These are phyloP conservation scores for Xylaria sp. DNA, from an alignment of 2,329 filamentous ascomycete genomes.

Conservation along the genomic window DNA sequence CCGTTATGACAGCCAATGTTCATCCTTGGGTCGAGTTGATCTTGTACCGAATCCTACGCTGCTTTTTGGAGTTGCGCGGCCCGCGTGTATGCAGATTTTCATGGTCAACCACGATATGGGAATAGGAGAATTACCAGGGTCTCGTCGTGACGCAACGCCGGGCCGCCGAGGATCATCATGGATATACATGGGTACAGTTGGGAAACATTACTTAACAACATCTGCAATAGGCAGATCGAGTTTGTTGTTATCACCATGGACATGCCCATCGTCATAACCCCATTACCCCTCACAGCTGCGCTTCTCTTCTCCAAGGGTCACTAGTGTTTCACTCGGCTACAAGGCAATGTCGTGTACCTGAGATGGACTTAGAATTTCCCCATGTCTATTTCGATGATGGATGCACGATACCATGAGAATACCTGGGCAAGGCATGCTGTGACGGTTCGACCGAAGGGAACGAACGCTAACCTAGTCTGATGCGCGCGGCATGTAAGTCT, in stretches of 20 bases:
- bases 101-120: slow-evolving; percentile 29
- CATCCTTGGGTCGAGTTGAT: slow-evolving; percentile 22
- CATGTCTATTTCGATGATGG: slow-evolving; percentile 38
- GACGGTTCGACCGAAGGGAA: slow-evolving; percentile 30
- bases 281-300: slow-evolving; percentile 41
- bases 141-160: slow-evolving; percentile 38
- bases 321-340: slow-evolving; percentile 37
- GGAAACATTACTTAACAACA: slow-evolving; percentile 36
- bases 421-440: slow-evolving; percentile 35
- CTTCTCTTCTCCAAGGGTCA: slow-evolving; percentile 15
- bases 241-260: slow-evolving; percentile 34
- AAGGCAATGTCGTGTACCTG: slow-evolving; percentile 33
- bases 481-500: slow-evolving; percentile 23
- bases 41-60: slow-evolving; percentile 38
- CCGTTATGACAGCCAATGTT: slow-evolving; percentile 17
- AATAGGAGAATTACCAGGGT: slow-evolving; percentile 17
- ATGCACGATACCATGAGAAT: slow-evolving; percentile 22
- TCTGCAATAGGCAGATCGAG: slow-evolving; percentile 45
- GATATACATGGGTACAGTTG: slow-evolving; percentile 14
- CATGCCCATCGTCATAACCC: slow-evolving; percentile 31
- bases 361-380: slow-evolving; percentile 32
- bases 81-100: slow-evolving; percentile 33
- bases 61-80: slow-evolving; percentile 34
- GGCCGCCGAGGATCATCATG: slow-evolving; percentile 38
- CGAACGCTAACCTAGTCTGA: slow-evolving; percentile 14